Conservation (phyloP, 148 eudicot genomes). For the Cornus kousa region DNA sequence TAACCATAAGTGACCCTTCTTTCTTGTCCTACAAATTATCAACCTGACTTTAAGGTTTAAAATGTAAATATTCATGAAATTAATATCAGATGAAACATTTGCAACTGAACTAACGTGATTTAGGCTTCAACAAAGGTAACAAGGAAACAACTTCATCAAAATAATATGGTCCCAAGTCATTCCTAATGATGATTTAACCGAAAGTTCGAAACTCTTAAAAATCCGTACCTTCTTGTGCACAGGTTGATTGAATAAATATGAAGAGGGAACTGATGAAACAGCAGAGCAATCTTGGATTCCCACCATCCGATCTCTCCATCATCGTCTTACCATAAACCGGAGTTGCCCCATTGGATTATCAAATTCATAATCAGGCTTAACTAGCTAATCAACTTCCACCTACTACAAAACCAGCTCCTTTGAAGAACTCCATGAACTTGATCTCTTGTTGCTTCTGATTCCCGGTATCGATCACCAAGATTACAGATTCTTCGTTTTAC, state of each 20-base stretch:
- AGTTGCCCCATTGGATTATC: slow-evolving; percentile 30
- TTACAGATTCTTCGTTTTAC: not conserved
- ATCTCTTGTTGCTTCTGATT: not conserved
- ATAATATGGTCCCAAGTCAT: not conserved
- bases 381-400: slow-evolving; percentile 2
- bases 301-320: slow-evolving; percentile 32
- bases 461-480: not conserved
- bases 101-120: not conserved
- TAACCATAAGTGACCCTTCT: not conserved
- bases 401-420: slow-evolving; percentile 6
- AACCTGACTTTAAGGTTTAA: not conserved
- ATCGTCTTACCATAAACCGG: slow-evolving; percentile 19
- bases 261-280: slow-evolving; percentile 26
- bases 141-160: not conserved
- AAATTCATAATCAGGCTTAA: slow-evolving; percentile 18
- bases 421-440: slow-evolving; percentile 4
- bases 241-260: slow-evolving; percentile 21
- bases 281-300: slow-evolving; percentile 20
- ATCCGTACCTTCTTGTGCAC: slow-evolving; percentile 43
- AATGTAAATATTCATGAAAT: not conserved
- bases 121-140: too few species aligned
- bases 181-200: not conserved
- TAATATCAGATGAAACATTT: slow-evolving; percentile 1
- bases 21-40: not conserved
- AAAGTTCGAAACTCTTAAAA: not conserved